Percentiles rank a stretch among this genome's conserved stretches.
Evolutionary conservation across 1,284 basidiomycete genomes (phyloP).

Genomic region (Entoloma clypeatum): DNA sequence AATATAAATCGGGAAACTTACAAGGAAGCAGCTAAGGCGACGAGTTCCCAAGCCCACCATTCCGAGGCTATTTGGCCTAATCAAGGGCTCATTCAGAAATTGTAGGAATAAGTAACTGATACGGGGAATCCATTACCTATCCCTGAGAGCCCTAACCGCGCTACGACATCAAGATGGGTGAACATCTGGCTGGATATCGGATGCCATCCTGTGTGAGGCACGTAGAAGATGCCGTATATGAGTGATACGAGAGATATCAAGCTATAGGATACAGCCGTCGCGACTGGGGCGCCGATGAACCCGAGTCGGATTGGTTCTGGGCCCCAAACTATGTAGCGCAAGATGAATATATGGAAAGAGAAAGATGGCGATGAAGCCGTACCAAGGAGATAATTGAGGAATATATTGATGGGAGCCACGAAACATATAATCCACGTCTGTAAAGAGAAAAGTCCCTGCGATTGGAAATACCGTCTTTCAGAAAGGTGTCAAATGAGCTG

Average conservation of each 20-base stretch:
- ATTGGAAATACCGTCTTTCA: slow-evolving; percentile 80
- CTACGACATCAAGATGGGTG: slow-evolving; percentile 68
- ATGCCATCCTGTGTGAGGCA: slow-evolving; percentile 81
- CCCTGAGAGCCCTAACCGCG: slow-evolving; percentile 76
- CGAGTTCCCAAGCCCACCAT: slow-evolving; percentile 91
- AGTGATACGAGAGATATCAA: slow-evolving; percentile 69
- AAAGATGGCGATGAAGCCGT: background rate
- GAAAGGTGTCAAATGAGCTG: slow-evolving; percentile 10
- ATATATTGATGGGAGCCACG: slow-evolving; percentile 82
- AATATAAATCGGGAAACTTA: background rate
- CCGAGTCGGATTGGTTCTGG: slow-evolving; percentile 74
- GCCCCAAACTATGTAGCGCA: slow-evolving; percentile 71
- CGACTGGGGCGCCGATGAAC: slow-evolving; percentile 90
- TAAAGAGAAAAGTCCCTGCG: slow-evolving; percentile 82
- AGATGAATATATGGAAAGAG: background rate
- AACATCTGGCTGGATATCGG: slow-evolving; percentile 69
- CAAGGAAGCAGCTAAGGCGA: slow-evolving; percentile 27
- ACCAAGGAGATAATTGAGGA: slow-evolving; percentile 83
- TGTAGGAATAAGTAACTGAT: background rate
- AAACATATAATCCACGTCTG: slow-evolving; percentile 84
- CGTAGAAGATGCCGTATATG: slow-evolving; percentile 68
- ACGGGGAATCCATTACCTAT: slow-evolving; percentile 44
- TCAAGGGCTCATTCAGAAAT: background rate
- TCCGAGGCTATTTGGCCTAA: slow-evolving; percentile 59
- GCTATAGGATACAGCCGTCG: slow-evolving; percentile 85